Evolutionary conservation across 768 basidiomycete genomes (phyloP).

Genomic region (Plicaturopsis crispa): DNA sequence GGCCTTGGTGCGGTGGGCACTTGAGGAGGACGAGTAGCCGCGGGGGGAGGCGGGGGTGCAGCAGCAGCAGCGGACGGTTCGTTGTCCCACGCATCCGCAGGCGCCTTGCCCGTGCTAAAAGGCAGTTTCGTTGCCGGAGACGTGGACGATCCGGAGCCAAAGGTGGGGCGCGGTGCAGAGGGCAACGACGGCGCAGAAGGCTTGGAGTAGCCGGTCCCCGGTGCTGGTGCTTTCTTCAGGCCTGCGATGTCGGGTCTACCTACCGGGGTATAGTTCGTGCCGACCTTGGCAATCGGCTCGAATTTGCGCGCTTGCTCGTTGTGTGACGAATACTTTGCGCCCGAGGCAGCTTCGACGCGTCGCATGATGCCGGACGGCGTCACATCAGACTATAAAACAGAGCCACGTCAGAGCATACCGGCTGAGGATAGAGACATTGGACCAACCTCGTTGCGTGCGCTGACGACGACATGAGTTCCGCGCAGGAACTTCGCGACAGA

Average conservation of each 20-base stretch:
- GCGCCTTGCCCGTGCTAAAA: slow-evolving; percentile 30
- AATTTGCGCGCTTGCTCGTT: slow-evolving; percentile 65
- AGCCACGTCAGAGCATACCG: slow-evolving; percentile 3
- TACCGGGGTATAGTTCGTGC: slow-evolving; percentile 68
- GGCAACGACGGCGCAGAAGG: slow-evolving; percentile 32
- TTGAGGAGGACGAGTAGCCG: slow-evolving; percentile 40
- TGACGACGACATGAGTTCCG: slow-evolving; percentile 81
- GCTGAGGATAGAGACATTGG: neutral
- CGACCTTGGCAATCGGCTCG: slow-evolving; percentile 79
- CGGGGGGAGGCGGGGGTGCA: slow-evolving; percentile 34
- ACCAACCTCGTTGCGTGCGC: slow-evolving; percentile 76
- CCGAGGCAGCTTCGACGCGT: slow-evolving; percentile 81
- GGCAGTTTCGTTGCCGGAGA: slow-evolving; percentile 35
- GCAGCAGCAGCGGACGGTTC: slow-evolving; percentile 25
- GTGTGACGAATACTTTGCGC: slow-evolving; percentile 84
- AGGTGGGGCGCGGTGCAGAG: slow-evolving; percentile 39
- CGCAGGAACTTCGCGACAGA: slow-evolving; percentile 76
- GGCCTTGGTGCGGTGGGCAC: slow-evolving; percentile 36
- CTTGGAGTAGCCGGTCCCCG: slow-evolving; percentile 19
- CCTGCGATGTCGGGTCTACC: slow-evolving; percentile 66
- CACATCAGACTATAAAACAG: slow-evolving; percentile 62
- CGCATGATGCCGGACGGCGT: slow-evolving; percentile 73
- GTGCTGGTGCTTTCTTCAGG: slow-evolving; percentile 38
- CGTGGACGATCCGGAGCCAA: slow-evolving; percentile 28
- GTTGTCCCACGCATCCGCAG: slow-evolving; percentile 59